These are phyloP conservation scores for Exophiala dermatitidis DNA, from an alignment of 2,329 filamentous ascomycete genomes.

Conservation along the genomic window DNA sequence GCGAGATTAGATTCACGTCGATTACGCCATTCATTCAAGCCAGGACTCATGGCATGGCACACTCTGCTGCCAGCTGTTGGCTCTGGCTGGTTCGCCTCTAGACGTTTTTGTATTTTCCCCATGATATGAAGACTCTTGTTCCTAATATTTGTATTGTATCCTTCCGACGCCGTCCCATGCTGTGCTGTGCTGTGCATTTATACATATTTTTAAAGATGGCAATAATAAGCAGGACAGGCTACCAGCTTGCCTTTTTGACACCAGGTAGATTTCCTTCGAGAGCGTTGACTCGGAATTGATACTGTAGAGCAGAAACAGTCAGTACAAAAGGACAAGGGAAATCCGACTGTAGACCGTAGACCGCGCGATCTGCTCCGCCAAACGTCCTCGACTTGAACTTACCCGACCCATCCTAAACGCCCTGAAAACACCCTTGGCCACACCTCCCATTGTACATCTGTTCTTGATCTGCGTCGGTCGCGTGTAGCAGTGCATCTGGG, in stretches of 20 bases:
- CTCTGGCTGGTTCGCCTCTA: too few relatives aligned
- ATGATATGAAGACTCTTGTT: too few relatives aligned
- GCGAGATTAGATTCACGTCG: too few relatives aligned
- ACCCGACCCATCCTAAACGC: slow-evolving; percentile 91
- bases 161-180: too few relatives aligned
- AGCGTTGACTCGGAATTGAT: slow-evolving; percentile 85
- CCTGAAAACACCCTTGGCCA: slow-evolving; percentile 78
- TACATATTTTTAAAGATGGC: not conserved
- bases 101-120: too few relatives aligned
- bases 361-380: too few relatives aligned
- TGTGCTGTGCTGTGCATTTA: not conserved
- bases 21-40: too few relatives aligned
- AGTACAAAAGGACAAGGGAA: not conserved
- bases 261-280: slow-evolving; percentile 78
- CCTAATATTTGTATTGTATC: too few relatives aligned
- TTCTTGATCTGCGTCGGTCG: slow-evolving; percentile 89
- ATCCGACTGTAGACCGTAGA: too few relatives aligned
- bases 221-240: slow-evolving; percentile 1
- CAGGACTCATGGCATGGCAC: too few relatives aligned
- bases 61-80: too few relatives aligned
- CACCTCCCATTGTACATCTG: slow-evolving; percentile 86
- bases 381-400: slow-evolving; percentile 37
- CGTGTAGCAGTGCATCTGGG: slow-evolving; percentile 95
- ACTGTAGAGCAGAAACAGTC: slow-evolving; percentile 48
- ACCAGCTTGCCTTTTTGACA: slow-evolving; percentile 96